Evolutionary conservation across 306 rosid genomes (phyloP), one percentile per base, ranked within the genome.

Genomic region (Urtica urens): DNA sequence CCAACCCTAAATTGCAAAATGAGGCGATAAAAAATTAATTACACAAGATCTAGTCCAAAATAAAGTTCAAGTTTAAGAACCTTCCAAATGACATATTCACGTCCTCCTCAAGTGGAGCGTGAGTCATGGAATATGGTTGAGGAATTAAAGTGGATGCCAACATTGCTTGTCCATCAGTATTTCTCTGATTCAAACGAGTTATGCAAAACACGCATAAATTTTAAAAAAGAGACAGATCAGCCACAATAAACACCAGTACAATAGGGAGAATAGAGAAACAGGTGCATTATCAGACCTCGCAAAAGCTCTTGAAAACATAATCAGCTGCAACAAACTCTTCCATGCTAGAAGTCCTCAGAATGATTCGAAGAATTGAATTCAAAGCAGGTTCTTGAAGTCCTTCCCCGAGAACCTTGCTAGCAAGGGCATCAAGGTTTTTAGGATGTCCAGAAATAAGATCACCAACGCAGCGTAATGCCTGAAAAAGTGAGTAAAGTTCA

Each of bases 1-100:
- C 11, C 3, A 35, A 15, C 29, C 46, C n/a, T 14, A 57, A 45
- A 67, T 20, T n/a, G n/a, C n/a, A n/a, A 46, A 21, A 54, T 33
- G 25, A 37, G 41, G 30, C 41, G 22, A 30, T 51, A 10, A 15
- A 33, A 11, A 17, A 41, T 20, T 19, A 55, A 23, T 39, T 15
- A 62, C 13, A 50, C 23, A 18, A 22, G 28, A 13, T 17, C 12
- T 14, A 53, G 49, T 49, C 25, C 53, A 53, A 25, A 7, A 49
- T 31, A 53, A 14, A 59, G 44, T 40, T 21, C 30, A 49, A 35
- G 56, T 61, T 58, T 55, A 76, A 73, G 51, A 64, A 87, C 96
- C 94, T 87, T 81, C 96, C 96, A 76, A 83, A 87, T 22, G 96
- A 78, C 96, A 87, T 80, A 68, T 81, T 74, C 48, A 83, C 78